Evolutionary conservation across 2,329 filamentous ascomycete species (phyloP).

Genomic region (Aspergillus latus): DNA sequence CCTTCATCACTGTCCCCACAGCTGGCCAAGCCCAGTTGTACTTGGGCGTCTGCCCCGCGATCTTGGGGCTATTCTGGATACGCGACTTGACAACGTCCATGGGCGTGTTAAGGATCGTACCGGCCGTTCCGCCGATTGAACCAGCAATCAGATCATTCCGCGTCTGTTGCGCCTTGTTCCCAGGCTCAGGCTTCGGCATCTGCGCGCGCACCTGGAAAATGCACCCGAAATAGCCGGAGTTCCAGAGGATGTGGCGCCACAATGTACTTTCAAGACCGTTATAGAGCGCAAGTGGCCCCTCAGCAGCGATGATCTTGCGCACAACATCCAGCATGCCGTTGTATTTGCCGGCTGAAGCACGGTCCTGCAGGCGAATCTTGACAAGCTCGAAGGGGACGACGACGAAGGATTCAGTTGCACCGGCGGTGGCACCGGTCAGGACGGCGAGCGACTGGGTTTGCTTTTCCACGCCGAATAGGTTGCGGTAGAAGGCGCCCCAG

Average conservation of each 20-base stretch:
- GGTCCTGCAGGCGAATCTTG: slow-evolving; percentile 97
- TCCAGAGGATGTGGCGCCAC: slow-evolving; percentile 95
- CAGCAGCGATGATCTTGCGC: slow-evolving; percentile 70
- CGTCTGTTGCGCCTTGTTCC: slow-evolving; percentile 75
- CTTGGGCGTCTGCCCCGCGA: slow-evolving; percentile 79
- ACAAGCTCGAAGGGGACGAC: slow-evolving; percentile 98
- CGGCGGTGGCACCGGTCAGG: slow-evolving; percentile 89
- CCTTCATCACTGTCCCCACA: slow-evolving; percentile 79
- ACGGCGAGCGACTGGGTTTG: slow-evolving; percentile 91
- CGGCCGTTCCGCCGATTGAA: slow-evolving; percentile 80
- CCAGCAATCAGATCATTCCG: slow-evolving; percentile 85
- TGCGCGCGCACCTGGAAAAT: slow-evolving; percentile 94
- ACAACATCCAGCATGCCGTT: slow-evolving; percentile 56
- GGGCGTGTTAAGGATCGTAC: slow-evolving; percentile 91
- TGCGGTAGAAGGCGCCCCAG: slow-evolving; percentile 94
- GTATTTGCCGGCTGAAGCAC: slow-evolving; percentile 78
- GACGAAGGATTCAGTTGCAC: slow-evolving; percentile 93
- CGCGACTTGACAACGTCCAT: slow-evolving; percentile 98
- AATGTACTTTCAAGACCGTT: slow-evolving; percentile 95
- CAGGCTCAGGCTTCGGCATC: slow-evolving; percentile 69
- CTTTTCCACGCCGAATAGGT: slow-evolving; percentile 76
- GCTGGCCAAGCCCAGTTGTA: slow-evolving; percentile 99
- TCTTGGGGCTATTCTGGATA: slow-evolving; percentile 89
- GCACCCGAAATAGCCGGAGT: slow-evolving; percentile 94
- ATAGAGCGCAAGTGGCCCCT: slow-evolving; percentile 86